These are phyloP conservation scores for Picea mariana DNA, from an alignment of 83 land plant genomes.

Conservation along the genomic window DNA sequence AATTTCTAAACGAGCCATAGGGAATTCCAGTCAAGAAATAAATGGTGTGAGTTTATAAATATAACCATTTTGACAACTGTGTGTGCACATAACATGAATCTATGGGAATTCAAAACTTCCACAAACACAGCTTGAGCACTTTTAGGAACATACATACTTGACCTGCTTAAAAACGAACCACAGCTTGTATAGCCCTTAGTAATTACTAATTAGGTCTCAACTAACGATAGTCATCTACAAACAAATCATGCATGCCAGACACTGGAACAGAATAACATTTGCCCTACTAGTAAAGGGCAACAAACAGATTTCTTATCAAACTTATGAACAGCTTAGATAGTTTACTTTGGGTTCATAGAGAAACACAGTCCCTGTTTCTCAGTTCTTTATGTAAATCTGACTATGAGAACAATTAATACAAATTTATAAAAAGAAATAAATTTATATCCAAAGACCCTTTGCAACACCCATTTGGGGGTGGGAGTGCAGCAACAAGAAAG, in stretches of 20 bases:
- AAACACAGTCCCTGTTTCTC: background rate
- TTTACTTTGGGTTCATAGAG: background rate
- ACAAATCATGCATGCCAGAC: background rate
- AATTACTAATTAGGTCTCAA: too few species aligned
- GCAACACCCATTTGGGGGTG: too few species aligned
- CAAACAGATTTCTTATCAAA: background rate
- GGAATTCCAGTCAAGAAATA: background rate
- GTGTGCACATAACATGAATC: too few species aligned
- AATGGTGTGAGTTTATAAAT: background rate
- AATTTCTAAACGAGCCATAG: too few species aligned
- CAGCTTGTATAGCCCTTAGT: too few species aligned
- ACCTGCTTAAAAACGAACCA: background rate
- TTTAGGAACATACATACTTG: background rate
- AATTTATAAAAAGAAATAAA: background rate
- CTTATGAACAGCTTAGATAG: background rate
- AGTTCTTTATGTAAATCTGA: background rate
- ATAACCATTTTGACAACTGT: background rate
- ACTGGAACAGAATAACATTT: background rate
- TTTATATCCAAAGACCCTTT: background rate
- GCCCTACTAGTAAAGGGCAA: background rate
- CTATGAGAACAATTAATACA: background rate
- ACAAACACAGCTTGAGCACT: background rate
- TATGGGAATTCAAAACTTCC: background rate
- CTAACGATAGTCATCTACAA: too few species aligned
- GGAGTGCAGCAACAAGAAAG: too few species aligned